Evolutionary conservation across 169 alveolate genomes (phyloP).

Genomic region (Cryptosporidium meleagridis): DNA sequence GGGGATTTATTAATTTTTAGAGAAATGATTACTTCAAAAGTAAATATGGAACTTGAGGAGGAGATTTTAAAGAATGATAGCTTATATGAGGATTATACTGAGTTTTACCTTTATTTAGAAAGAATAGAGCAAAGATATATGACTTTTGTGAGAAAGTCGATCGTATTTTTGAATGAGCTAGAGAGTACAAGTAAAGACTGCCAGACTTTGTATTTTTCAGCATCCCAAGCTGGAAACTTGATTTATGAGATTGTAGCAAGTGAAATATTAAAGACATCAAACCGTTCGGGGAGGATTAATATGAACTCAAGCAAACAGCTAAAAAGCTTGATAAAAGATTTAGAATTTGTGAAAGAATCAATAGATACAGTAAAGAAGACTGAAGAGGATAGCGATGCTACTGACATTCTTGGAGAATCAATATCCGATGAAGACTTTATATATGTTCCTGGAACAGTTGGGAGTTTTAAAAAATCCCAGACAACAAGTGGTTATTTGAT

Average conservation of each 20-base stretch:
- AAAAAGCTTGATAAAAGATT: constrained; percentile 15
- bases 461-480: neutral
- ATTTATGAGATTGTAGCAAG: constrained; percentile 36
- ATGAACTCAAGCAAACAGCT: neutral
- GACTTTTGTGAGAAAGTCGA: constrained; percentile 22
- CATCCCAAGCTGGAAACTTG: constrained; percentile 21
- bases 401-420: constrained; percentile 50
- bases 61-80: neutral
- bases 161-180: constrained; percentile 11
- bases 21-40: neutral
- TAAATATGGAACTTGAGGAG: constrained; percentile 13
- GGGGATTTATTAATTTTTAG: neutral
- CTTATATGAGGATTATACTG: neutral
- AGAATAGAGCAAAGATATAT: neutral
- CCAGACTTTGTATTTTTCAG: constrained; percentile 1
- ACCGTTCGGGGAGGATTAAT: neutral
- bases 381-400: constrained; percentile 11
- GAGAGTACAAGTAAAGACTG: constrained; percentile 1
- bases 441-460: constrained; percentile 42
- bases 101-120: neutral
- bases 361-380: constrained; percentile 23
- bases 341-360: constrained; percentile 33
- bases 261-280: constrained; percentile 18
- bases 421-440: constrained; percentile 65
- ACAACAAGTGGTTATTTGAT: neutral